Evolutionary conservation across 805 yeast species (phyloP).

Genomic region (Candida tallmaniae): DNA sequence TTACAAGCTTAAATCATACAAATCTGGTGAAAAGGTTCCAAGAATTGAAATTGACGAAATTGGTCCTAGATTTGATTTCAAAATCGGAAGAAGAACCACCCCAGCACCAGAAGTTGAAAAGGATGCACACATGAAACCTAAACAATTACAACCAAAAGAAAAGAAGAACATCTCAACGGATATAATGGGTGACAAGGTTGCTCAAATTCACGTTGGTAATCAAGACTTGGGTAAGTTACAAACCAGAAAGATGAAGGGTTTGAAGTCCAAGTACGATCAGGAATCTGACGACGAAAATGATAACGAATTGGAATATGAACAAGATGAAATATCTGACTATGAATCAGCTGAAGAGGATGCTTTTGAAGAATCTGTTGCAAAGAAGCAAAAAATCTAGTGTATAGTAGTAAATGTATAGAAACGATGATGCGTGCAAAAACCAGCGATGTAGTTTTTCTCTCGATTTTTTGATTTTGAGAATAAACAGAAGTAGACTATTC

Average conservation of each 20-base stretch:
- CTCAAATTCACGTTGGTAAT: constrained; percentile 92
- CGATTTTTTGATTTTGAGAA: neutral
- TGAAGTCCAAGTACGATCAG: constrained; percentile 84
- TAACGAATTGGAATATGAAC: constrained; percentile 15
- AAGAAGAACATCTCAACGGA: constrained; percentile 89
- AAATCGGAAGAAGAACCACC: constrained; percentile 77
- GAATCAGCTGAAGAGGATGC: constrained; percentile 11
- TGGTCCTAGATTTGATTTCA: constrained; percentile 93
- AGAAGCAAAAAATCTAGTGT: constrained; percentile 26
- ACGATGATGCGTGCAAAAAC: neutral
- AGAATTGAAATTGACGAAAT: constrained; percentile 91
- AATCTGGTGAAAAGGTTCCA: constrained; percentile 84
- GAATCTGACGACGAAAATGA: constrained; percentile 48
- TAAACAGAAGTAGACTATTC: neutral
- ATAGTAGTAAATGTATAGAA: neutral
- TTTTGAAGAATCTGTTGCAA: constrained; percentile 23
- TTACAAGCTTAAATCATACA: constrained; percentile 75
- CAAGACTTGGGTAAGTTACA: constrained; percentile 89
- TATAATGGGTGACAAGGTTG: constrained; percentile 92
- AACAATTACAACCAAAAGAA: constrained; percentile 72
- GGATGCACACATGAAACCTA: constrained; percentile 81
- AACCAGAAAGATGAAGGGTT: constrained; percentile 98
- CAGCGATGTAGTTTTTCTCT: constrained; percentile 1
- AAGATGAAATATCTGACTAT: constrained; percentile 14
- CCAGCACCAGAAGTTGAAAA: constrained; percentile 86